A percentile compares a stretch with the other conserved stretches of the same genome.
Conservation (phyloP, 495 filamentous ascomycete species). For the Paragyromitra xinjiangensis region DNA sequence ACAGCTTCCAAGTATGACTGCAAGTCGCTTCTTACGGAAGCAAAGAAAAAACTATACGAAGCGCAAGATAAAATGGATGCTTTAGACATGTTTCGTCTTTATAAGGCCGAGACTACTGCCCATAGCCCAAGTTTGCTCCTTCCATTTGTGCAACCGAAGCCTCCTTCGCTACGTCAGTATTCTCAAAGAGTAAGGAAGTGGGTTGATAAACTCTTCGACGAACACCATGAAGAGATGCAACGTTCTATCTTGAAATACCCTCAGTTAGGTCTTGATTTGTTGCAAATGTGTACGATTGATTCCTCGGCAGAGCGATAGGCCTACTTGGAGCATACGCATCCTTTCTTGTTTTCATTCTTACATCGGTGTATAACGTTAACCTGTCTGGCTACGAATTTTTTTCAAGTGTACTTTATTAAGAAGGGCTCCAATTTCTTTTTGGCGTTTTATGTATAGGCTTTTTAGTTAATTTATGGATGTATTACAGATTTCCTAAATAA, state of each 20-base stretch:
- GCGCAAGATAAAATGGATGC: not conserved
- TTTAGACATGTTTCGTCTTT: constrained; percentile 1
- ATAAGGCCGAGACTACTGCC: not conserved
- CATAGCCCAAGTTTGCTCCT: not conserved
- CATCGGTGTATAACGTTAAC: not conserved
- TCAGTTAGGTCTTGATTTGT: not conserved
- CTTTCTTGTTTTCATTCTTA: not conserved
- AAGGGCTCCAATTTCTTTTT: not conserved
- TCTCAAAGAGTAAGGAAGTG: constrained; percentile 2
- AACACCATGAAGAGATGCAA: not conserved
- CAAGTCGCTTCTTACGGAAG: not conserved
- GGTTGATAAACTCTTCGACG: constrained; percentile 2
- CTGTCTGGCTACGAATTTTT: not conserved
- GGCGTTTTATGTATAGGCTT: not conserved
- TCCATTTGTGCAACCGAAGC: not conserved
- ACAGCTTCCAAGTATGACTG: not conserved
- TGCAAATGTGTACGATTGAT: constrained; percentile 1
- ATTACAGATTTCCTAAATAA: not conserved
- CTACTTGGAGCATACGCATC: not conserved
- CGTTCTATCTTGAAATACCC: not conserved
- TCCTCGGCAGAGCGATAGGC: not conserved
- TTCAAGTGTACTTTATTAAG: not conserved
- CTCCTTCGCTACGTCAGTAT: not conserved
- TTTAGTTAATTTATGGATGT: not conserved
- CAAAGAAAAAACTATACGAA: not conserved